Conservation (phyloP, 1,139 yeast species). For the Candida sanyaensis region DNA sequence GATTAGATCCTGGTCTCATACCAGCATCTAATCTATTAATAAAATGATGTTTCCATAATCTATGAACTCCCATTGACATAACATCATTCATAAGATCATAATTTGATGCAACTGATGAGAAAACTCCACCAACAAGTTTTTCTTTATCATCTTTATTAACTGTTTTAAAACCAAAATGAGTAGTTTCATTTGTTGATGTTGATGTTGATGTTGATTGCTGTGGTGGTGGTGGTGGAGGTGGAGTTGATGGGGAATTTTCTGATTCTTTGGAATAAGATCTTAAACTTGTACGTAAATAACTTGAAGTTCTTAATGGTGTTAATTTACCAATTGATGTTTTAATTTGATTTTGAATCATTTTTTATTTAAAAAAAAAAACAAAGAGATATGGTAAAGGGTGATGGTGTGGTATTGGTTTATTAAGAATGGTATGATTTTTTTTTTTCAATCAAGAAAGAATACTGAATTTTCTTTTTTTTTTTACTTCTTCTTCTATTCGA, state of each 20-base stretch:
- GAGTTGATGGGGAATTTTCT: not conserved
- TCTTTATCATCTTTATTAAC: constrained; percentile 84
- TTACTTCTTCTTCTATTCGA: not conserved
- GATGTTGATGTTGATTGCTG: too few species aligned
- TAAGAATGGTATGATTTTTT: too few species aligned
- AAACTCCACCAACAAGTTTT: constrained; percentile 82
- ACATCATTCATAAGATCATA: constrained; percentile 98
- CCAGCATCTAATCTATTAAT: constrained; percentile 92
- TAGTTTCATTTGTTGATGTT: constrained; percentile 37
- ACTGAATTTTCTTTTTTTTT: too few species aligned
- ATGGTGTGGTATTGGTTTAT: not conserved
- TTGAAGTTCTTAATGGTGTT: constrained; percentile 2
- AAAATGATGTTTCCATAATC: constrained; percentile 93
- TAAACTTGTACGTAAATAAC: not conserved
- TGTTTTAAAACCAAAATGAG: constrained; percentile 92
- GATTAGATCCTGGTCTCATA: constrained; percentile 76
- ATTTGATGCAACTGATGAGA: constrained; percentile 90
- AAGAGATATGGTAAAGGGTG: not conserved
- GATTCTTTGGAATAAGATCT: constrained; percentile 7
- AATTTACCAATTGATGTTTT: constrained; percentile 7
- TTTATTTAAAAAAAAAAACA: too few species aligned
- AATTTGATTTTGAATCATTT: constrained; percentile 3
- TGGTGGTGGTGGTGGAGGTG: constrained; percentile 9
- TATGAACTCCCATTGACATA: constrained; percentile 93
- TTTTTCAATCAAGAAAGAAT: too few species aligned